Conservation (phyloP, 495 filamentous ascomycete species). For the Penicillium cinerascens region DNA sequence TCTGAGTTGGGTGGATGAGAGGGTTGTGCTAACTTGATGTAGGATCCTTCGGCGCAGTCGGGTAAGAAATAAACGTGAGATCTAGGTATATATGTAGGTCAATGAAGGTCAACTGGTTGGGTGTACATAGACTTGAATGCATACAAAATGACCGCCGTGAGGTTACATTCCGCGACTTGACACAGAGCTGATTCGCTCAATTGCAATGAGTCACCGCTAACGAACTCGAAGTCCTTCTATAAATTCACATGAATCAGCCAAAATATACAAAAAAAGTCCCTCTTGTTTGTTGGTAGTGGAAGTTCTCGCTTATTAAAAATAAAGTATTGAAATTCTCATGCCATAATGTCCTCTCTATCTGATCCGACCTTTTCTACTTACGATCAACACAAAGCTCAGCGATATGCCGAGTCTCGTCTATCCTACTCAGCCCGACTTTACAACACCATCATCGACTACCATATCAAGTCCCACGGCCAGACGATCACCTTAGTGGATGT, state of each 20-base stretch:
- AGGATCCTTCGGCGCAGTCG: slow-evolving; percentile 40
- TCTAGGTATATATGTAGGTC: not conserved
- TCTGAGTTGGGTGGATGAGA: slow-evolving; percentile 10
- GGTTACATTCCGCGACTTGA: too few species aligned
- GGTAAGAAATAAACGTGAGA: slow-evolving; percentile 31
- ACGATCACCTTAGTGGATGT: too few species aligned
- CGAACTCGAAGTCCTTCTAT: too few species aligned
- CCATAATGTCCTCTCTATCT: not conserved
- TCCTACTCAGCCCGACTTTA: slow-evolving; percentile 39
- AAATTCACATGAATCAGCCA: too few species aligned
- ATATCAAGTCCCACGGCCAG: slow-evolving; percentile 17
- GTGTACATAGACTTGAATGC: not conserved
- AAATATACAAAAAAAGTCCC: too few species aligned
- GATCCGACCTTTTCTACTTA: slow-evolving; percentile 45
- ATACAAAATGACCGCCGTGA: not conserved
- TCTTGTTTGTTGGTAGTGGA: too few species aligned
- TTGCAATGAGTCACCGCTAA: too few species aligned
- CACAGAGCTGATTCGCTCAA: too few species aligned
- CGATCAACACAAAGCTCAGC: slow-evolving; percentile 33
- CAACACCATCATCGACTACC: slow-evolving; percentile 41
- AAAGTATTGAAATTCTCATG: too few species aligned
- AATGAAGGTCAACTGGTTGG: not conserved
- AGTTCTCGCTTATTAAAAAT: too few species aligned
- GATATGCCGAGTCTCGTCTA: slow-evolving; percentile 39
- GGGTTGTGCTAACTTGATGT: slow-evolving; percentile 7